Evolutionary conservation across 176 grass and related monocot genomes (phyloP).

Genomic region (bread wheat (Triticum aestivum)): IWGSC_CS_RefSeq_v2.1 NC_057796.1:348981465-348981964

Average conservation of each 20-base stretch:
- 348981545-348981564: not conserved
- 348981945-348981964: too few species aligned
- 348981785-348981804: not conserved
- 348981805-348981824: not conserved
- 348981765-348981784: not conserved
- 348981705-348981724: not conserved
- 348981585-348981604: not conserved
- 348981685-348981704: not conserved
- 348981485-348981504: not conserved
- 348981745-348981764: not conserved
- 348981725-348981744: not conserved
- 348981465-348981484: slow-evolving; percentile 20
- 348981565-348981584: not conserved
- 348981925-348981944: too few species aligned
- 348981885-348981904: too few species aligned
- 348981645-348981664: not conserved
- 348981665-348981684: slow-evolving; percentile 6
- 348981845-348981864: not conserved
- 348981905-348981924: too few species aligned
- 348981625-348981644: not conserved
- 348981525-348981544: slow-evolving; percentile 2
- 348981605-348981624: not conserved
- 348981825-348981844: not conserved
- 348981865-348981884: too few species aligned
- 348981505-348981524: slow-evolving; percentile 20